Percentiles rank a stretch among this genome's conserved stretches.
phyloP scores from a whole-genome alignment of 768 basidiomycete genomes.

The Tulasnella sp. region DNA sequence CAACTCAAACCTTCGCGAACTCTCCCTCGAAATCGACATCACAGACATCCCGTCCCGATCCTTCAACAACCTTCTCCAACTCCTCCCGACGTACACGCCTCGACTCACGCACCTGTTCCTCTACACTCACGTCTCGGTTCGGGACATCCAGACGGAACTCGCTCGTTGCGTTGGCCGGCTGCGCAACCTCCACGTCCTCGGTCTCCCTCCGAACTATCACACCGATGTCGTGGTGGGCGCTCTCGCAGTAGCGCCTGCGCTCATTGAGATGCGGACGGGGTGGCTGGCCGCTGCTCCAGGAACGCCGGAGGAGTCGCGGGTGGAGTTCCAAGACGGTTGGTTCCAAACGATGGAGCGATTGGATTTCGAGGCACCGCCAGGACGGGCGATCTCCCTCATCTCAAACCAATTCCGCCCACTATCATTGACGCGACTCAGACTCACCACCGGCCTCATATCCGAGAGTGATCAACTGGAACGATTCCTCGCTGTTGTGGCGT shows the following conservation, averaged over 20 bases:
- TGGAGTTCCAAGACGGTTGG: constrained; percentile 10
- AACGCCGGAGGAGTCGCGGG: constrained; percentile 4
- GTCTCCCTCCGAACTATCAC: constrained; percentile 6
- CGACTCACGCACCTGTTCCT: constrained; percentile 5
- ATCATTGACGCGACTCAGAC: neutral
- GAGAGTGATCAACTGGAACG: constrained; percentile 6
- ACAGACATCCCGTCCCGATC: constrained; percentile 4
- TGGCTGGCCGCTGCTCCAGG: constrained; percentile 6
- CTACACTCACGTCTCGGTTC: constrained; percentile 1
- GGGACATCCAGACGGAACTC: neutral
- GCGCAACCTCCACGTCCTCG: neutral
- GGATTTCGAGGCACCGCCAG: neutral
- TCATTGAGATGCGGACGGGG: constrained; percentile 6
- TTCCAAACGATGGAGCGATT: constrained; percentile 4
- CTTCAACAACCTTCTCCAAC: neutral
- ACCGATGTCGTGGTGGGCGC: neutral
- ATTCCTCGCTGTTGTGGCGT: neutral
- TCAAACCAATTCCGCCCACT: neutral
- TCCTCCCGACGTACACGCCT: neutral
- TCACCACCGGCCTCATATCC: neutral
- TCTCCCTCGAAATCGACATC: constrained; percentile 8
- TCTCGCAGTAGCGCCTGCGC: constrained; percentile 2
- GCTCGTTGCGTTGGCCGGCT: neutral
- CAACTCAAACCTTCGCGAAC: neutral
- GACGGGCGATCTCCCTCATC: neutral